A percentile compares a stretch with the other conserved stretches of the same genome.
Conservation (phyloP, 768 basidiomycete genomes). For the Mycena rosella region DNA sequence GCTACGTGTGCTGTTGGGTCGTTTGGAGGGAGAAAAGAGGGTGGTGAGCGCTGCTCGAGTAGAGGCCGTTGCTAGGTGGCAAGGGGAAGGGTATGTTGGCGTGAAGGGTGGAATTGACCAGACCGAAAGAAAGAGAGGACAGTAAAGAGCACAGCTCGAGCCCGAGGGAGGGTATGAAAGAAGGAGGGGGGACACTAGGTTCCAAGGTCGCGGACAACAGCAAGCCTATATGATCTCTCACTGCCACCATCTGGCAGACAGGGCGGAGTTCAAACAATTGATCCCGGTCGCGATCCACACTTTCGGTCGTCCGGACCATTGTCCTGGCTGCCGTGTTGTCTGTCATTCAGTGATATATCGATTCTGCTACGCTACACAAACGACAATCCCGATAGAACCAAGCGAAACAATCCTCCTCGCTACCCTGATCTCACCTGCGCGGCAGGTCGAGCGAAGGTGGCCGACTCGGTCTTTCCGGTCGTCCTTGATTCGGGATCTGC, state of each 20-base stretch:
- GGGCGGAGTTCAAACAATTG: conserved; percentile 30
- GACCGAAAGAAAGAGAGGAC: conserved; percentile 42
- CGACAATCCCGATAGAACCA: background rate
- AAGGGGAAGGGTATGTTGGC: conserved; percentile 40
- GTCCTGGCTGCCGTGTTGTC: too few relatives aligned
- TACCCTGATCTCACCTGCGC: conserved; percentile 7
- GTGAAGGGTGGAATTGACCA: conserved; percentile 42
- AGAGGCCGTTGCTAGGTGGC: conserved; percentile 26
- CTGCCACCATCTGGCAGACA: conserved; percentile 7
- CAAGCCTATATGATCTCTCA: conserved; percentile 28
- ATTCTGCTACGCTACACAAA: background rate
- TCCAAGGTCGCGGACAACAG: conserved; percentile 42
- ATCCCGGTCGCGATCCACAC: conserved; percentile 25
- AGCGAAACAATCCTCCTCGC: conserved; percentile 3
- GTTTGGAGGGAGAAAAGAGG: conserved; percentile 28
- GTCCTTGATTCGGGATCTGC: conserved; percentile 26
- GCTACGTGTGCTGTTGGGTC: conserved; percentile 31
- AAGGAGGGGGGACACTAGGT: conserved; percentile 51
- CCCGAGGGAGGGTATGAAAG: conserved; percentile 44
- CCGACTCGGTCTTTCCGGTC: conserved; percentile 27
- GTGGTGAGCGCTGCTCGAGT: conserved; percentile 42
- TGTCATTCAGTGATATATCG: background rate
- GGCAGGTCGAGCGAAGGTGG: conserved; percentile 24
- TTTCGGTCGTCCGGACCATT: background rate
- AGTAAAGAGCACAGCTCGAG: conserved; percentile 54